These are phyloP conservation scores for Psilocybe azurescens DNA, from an alignment of 768 basidiomycete species.

Conservation along the genomic window DNA sequence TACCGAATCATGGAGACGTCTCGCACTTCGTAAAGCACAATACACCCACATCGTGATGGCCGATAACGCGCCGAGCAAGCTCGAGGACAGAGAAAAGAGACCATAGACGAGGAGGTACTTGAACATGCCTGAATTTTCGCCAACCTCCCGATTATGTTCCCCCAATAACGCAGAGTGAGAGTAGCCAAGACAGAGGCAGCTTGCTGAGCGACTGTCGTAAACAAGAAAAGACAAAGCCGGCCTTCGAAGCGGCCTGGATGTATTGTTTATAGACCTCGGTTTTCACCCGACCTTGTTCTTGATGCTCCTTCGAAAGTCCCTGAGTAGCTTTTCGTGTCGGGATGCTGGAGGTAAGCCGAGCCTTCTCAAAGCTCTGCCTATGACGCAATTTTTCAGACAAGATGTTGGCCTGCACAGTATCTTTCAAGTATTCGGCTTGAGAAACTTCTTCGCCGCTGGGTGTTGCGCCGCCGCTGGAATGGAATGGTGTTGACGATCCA, in stretches of 20 bases:
- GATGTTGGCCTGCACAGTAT: slow-evolving; percentile 30
- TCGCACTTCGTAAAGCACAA: slow-evolving; percentile 77
- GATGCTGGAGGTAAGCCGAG: slow-evolving; percentile 50
- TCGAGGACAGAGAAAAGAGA: slow-evolving; percentile 63
- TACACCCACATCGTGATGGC: slow-evolving; percentile 77
- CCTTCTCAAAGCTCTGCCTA: slow-evolving; percentile 61
- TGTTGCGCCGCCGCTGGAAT: slow-evolving; percentile 39
- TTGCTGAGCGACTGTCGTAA: slow-evolving; percentile 62
- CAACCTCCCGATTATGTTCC: slow-evolving; percentile 70
- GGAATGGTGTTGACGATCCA: slow-evolving; percentile 57
- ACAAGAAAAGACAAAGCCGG: slow-evolving; percentile 71
- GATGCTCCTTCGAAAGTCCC: slow-evolving; percentile 70
- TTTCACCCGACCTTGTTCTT: slow-evolving; percentile 84
- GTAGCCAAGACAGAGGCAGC: slow-evolving; percentile 62
- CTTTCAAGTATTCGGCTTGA: slow-evolving; percentile 21
- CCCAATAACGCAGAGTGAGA: slow-evolving; percentile 79
- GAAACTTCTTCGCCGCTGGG: slow-evolving; percentile 30
- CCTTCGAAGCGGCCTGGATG: slow-evolving; percentile 76
- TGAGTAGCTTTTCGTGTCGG: slow-evolving; percentile 44
- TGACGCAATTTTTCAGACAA: slow-evolving; percentile 63
- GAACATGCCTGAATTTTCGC: slow-evolving; percentile 60
- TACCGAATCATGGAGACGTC: slow-evolving; percentile 77
- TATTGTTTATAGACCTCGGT: slow-evolving; percentile 77
- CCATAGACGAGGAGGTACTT: slow-evolving; percentile 72
- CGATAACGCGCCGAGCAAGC: slow-evolving; percentile 56